Conservation (phyloP, 192 early-diverging fungal genomes). For the Gaertneriomyces semiglobifer region DNA sequence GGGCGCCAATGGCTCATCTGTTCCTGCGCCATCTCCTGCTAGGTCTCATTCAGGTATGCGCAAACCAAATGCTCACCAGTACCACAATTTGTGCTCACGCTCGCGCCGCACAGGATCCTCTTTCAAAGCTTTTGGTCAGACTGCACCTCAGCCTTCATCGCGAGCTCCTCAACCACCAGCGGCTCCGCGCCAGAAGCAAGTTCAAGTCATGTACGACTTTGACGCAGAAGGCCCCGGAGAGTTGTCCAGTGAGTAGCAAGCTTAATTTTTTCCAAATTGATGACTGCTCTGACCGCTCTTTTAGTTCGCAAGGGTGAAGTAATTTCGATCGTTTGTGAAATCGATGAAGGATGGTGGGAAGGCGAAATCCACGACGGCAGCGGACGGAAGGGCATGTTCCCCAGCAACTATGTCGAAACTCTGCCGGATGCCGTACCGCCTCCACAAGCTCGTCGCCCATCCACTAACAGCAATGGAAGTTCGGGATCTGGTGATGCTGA, state of each 20-base stretch:
- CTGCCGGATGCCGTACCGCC: no score
- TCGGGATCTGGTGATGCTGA: not conserved
- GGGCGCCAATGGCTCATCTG: slow-evolving; percentile 22
- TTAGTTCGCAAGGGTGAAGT: slow-evolving; percentile 79
- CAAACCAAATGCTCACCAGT: not conserved
- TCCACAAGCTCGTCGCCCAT: no score
- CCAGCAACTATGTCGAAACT: slow-evolving; percentile 80
- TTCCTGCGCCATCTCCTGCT: slow-evolving; percentile 18
- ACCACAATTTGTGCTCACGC: no score
- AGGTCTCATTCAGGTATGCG: slow-evolving; percentile 18
- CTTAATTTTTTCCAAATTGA: no score
- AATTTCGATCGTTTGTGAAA: slow-evolving; percentile 77
- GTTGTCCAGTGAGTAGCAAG: slow-evolving; percentile 46
- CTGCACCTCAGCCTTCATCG: slow-evolving; percentile 16
- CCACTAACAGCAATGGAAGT: not conserved
- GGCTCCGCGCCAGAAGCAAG: slow-evolving; percentile 46
- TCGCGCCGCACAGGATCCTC: no score
- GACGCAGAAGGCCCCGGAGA: slow-evolving; percentile 76
- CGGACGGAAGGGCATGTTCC: slow-evolving; percentile 83
- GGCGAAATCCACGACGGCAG: slow-evolving; percentile 71
- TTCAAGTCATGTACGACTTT: slow-evolving; percentile 75
- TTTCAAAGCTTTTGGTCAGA: not conserved
- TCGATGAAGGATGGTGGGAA: slow-evolving; percentile 95
- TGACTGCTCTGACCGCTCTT: not conserved
- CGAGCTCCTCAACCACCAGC: slow-evolving; percentile 21